phyloP scores from a whole-genome alignment of 2,329 filamentous ascomycete genomes.

The Phaeosphaeria sp. region DNA sequence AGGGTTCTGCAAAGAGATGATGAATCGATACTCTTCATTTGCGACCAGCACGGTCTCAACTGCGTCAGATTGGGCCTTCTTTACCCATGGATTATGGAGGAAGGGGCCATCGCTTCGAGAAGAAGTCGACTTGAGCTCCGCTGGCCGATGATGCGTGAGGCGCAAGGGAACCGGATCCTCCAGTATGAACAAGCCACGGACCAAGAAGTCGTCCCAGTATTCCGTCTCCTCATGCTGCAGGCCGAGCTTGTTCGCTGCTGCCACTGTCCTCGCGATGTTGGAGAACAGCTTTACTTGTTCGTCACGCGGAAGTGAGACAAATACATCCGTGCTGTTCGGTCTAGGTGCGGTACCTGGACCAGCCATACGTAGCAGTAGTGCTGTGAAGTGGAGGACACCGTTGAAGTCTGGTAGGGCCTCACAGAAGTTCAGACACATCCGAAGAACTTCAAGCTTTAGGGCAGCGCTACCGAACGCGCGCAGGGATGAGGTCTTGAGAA shows the following conservation, averaged over 20 bases:
- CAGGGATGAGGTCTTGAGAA: constrained; percentile 61
- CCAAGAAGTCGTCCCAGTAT: constrained; percentile 96
- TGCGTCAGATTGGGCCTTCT: constrained; percentile 62
- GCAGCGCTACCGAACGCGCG: constrained; percentile 74
- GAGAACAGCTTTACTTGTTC: constrained; percentile 85
- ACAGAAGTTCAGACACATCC: constrained; percentile 90
- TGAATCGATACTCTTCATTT: constrained; percentile 77
- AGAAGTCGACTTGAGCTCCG: constrained; percentile 37
- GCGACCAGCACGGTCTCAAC: constrained; percentile 76
- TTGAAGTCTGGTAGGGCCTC: constrained; percentile 92
- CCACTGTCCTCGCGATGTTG: constrained; percentile 84
- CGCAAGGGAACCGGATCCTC: constrained; percentile 37
- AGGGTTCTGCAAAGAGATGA: constrained; percentile 87
- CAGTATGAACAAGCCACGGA: constrained; percentile 77
- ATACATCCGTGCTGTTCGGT: constrained; percentile 69
- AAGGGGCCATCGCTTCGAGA: constrained; percentile 72
- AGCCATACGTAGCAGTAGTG: constrained; percentile 80
- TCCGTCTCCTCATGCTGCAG: constrained; percentile 74
- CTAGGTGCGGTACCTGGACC: constrained; percentile 79
- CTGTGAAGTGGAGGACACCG: constrained; percentile 86
- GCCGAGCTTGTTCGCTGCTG: constrained; percentile 77
- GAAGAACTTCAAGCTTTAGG: constrained; percentile 84
- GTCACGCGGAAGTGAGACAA: constrained; percentile 74
- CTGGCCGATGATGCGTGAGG: constrained; percentile 42
- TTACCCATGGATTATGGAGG: constrained; percentile 92